Base-by-base conservation (phyloP, 2,329 filamentous ascomycete species). In the Penicillium sp. region DNA sequence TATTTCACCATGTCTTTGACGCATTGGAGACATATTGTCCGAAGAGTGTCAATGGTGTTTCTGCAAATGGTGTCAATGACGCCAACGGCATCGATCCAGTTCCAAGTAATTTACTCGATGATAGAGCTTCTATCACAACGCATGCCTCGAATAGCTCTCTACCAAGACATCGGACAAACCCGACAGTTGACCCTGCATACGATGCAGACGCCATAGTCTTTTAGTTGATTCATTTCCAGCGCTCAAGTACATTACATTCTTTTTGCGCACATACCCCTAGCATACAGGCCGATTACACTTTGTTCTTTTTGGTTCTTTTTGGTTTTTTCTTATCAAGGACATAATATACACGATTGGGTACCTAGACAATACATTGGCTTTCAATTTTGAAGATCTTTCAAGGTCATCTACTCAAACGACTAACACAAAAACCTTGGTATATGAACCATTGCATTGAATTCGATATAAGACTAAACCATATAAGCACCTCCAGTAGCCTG, bases 1-100 rank as follows among this genome's bases (percentile, higher is more conserved):
- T 97, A 2, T 97, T 97, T 68, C 89, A 87, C 15, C 90, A 96
- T 69, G 91, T 99, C 1, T 92, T 96, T 60, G 88, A 95, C 64
- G 92, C 94, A 0, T 79, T 99, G 9, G 86, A 95, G 56, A 87
- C 82, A 64, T 90, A 82, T 49, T 63, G 68, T 44, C 53, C 29
- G 11, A 53, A 53, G 33, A 27, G 18, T 11, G 31, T 46, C 6
- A 49, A 49, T 23, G 46, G 46, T 15, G 35, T 31, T 27, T 23
- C 23, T 4, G 29, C 18, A n/a, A 35, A 54, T 23, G 46, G 40
- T 2, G 27, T n/a, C 14, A 51, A 42, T n/a, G 41, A 2, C 5
- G 35, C 27, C 7, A 26, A 18, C 9, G 23, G 43, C 4, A 42
- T 35, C 8, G 51, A 54, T 31, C 11, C 27, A 22, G 3, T 18